phyloP scores from a whole-genome alignment of 1,284 basidiomycete genomes.

The Boletus mariae region DNA sequence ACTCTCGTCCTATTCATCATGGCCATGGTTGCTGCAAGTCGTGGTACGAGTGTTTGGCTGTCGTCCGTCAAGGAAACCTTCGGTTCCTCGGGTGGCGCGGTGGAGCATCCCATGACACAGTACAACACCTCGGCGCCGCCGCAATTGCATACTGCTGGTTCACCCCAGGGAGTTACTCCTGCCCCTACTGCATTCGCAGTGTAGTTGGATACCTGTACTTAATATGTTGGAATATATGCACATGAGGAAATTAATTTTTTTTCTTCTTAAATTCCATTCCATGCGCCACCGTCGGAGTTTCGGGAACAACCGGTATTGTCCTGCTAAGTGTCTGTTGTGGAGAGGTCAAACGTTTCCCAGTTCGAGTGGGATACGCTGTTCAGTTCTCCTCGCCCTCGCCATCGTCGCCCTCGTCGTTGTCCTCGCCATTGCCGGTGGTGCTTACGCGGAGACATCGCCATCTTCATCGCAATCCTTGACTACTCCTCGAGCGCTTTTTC shows the following conservation, averaged over 20 bases:
- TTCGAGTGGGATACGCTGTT: slow-evolving; percentile 12
- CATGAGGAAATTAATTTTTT: not conserved
- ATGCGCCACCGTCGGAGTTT: slow-evolving; percentile 31
- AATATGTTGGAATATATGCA: not conserved
- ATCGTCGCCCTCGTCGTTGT: not conserved
- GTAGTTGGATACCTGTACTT: slow-evolving; percentile 1
- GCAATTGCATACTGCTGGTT: not conserved
- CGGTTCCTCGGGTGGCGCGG: slow-evolving; percentile 12
- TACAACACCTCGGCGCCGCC: slow-evolving; percentile 8
- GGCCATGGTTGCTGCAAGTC: slow-evolving; percentile 35
- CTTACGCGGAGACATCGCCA: slow-evolving; percentile 7
- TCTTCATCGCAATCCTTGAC: slow-evolving; percentile 12
- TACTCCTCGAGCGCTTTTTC: slow-evolving; percentile 21
- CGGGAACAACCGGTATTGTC: slow-evolving; percentile 25
- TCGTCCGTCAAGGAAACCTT: slow-evolving; percentile 41
- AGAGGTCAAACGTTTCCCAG: slow-evolving; percentile 15
- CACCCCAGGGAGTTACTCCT: not conserved
- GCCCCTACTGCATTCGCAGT: not conserved
- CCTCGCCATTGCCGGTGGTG: slow-evolving; percentile 11
- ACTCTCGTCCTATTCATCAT: slow-evolving; percentile 35
- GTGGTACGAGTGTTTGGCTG: slow-evolving; percentile 43
- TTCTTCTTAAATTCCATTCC: not conserved
- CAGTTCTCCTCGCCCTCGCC: slow-evolving; percentile 9
- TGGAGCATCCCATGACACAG: slow-evolving; percentile 22
- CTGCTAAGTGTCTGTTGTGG: slow-evolving; percentile 2